A percentile compares a stretch with the other conserved stretches of the same genome.
phyloP scores from a whole-genome alignment of 2,329 filamentous ascomycete species.

The Botryosphaeria dothidea region DNA sequence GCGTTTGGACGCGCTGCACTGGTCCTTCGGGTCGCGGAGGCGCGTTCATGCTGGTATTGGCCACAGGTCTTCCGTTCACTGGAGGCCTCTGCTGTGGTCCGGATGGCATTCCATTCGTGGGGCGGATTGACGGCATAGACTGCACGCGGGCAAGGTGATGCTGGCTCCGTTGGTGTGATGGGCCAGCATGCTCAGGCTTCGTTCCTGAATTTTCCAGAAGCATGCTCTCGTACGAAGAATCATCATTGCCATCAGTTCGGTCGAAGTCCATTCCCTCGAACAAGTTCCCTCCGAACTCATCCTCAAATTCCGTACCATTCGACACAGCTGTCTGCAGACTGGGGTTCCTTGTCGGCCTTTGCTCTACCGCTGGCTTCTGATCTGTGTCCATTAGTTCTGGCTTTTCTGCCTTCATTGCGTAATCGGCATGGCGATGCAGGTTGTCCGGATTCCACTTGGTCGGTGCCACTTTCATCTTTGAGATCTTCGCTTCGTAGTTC shows the following conservation, averaged over 20 bases:
- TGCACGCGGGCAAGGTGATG: slow-evolving; percentile 25
- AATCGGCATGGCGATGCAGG: slow-evolving; percentile 80
- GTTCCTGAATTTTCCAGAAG: not conserved
- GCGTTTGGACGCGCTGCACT: not conserved
- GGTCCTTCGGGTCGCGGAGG: not conserved
- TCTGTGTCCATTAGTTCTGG: slow-evolving; percentile 20
- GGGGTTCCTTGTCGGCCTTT: slow-evolving; percentile 22
- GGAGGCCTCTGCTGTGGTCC: slow-evolving; percentile 28
- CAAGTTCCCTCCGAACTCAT: slow-evolving; percentile 57
- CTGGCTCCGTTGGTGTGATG: slow-evolving; percentile 18
- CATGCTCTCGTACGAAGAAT: slow-evolving; percentile 19
- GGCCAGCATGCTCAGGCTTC: slow-evolving; percentile 13
- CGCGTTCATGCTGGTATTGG: slow-evolving; percentile 16
- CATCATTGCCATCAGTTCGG: slow-evolving; percentile 1
- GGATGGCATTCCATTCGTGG: slow-evolving; percentile 17
- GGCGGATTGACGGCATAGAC: slow-evolving; percentile 27
- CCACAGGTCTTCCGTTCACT: slow-evolving; percentile 8
- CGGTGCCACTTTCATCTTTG: slow-evolving; percentile 79
- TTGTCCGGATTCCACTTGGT: slow-evolving; percentile 77
- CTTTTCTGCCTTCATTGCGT: slow-evolving; percentile 49
- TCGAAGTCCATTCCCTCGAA: slow-evolving; percentile 54
- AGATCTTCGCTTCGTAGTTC: slow-evolving; percentile 86
- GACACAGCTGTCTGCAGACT: slow-evolving; percentile 38
- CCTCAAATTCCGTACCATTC: slow-evolving; percentile 49
- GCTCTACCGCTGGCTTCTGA: too few species aligned